Evolutionary conservation across 2,329 filamentous ascomycete genomes (phyloP).

Genomic region (Pseudocercospora fuligena): DNA sequence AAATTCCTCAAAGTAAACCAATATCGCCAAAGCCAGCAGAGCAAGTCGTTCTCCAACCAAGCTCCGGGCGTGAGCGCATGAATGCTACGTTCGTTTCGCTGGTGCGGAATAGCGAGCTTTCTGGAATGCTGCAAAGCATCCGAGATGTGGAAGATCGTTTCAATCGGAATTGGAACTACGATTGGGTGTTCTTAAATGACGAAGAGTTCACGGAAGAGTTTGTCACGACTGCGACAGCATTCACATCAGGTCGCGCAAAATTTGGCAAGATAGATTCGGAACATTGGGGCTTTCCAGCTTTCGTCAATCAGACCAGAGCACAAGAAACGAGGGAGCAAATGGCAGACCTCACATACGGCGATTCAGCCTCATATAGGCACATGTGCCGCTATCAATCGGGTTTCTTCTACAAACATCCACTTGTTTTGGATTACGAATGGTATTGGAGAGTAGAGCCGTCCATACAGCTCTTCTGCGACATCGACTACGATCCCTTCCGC

Average conservation of each 20-base stretch:
- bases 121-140: conserved; percentile 95
- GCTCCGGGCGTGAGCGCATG: conserved; percentile 32
- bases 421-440: conserved; percentile 57
- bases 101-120: conserved; percentile 72
- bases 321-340: conserved; percentile 1
- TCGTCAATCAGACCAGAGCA: conserved; percentile 1
- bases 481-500: conserved; percentile 47
- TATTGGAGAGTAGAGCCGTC: conserved; percentile 67
- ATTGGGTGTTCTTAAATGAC: conserved; percentile 10
- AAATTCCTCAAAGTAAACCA: not conserved
- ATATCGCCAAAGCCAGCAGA: not conserved
- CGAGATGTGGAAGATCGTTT: conserved; percentile 73
- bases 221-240: not conserved
- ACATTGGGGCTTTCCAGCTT: not conserved
- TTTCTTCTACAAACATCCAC: conserved; percentile 48
- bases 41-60: not conserved
- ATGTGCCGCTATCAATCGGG: conserved; percentile 49
- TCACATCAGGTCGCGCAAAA: conserved; percentile 8
- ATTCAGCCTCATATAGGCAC: conserved; percentile 39
- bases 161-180: conserved; percentile 11
- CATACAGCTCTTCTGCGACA: conserved; percentile 60
- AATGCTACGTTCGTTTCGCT: conserved; percentile 89
- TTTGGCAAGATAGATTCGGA: not conserved
- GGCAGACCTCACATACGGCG: conserved; percentile 4
- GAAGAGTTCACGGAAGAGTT: conserved; percentile 9